A percentile compares a stretch with the other conserved stretches of the same genome.
Evolutionary conservation across 1,139 yeast species (phyloP).

Genomic region (Scheffersomyces segobiensis): DNA sequence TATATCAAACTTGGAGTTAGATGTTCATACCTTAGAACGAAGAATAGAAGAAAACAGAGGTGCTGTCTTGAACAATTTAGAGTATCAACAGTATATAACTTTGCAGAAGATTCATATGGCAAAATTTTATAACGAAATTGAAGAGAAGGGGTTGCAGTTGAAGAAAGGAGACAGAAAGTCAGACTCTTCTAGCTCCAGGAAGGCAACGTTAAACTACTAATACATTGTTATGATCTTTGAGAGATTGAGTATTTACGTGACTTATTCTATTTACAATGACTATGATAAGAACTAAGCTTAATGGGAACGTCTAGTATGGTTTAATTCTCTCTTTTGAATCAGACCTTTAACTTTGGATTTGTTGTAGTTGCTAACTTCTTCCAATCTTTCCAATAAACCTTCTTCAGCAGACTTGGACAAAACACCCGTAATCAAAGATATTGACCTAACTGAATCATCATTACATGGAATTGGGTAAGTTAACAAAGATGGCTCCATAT

Average conservation of each 20-base stretch:
- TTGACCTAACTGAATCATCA: slow-evolving; percentile 87
- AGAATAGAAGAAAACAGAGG: slow-evolving; percentile 8
- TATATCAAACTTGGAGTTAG: slow-evolving; percentile 16
- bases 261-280: slow-evolving; percentile 1
- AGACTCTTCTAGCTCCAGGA: not conserved
- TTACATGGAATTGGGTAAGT: slow-evolving; percentile 96
- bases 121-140: slow-evolving; percentile 25
- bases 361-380: slow-evolving; percentile 34
- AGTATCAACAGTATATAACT: slow-evolving; percentile 16
- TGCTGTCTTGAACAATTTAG: slow-evolving; percentile 11
- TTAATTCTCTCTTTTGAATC: not conserved
- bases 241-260: not conserved
- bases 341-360: not conserved
- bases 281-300: not conserved
- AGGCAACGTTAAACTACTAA: slow-evolving; percentile 4
- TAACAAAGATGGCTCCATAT: slow-evolving; percentile 84
- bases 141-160: slow-evolving; percentile 18
- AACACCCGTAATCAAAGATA: slow-evolving; percentile 77
- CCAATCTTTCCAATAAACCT: slow-evolving; percentile 64
- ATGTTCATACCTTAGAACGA: slow-evolving; percentile 17
- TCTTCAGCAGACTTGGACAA: slow-evolving; percentile 81
- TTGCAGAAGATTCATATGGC: slow-evolving; percentile 19
- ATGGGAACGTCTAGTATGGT: not conserved
- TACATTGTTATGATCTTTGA: not conserved
- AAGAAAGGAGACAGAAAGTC: not conserved